phyloP scores from a whole-genome alignment of 2,329 filamentous ascomycete genomes.

The Fusarium kyushuense region DNA sequence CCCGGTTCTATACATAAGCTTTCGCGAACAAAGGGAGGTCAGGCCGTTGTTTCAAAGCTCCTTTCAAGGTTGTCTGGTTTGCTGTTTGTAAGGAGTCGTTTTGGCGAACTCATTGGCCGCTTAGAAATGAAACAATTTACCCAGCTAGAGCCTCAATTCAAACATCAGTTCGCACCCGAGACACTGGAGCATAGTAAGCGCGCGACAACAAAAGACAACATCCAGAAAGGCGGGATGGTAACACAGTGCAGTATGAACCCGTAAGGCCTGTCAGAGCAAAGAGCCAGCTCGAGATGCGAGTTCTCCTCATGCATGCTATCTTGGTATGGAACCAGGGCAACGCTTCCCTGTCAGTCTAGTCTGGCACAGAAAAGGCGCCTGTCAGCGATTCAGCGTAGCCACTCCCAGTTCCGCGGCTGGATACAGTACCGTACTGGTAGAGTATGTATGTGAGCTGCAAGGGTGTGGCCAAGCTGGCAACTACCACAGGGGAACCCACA shows the following conservation, averaged over 20 bases:
- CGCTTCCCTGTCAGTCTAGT: slow-evolving; percentile 18
- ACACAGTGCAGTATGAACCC: slow-evolving; percentile 36
- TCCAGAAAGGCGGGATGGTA: not conserved
- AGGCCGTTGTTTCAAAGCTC: slow-evolving; percentile 44
- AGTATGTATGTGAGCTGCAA: slow-evolving; percentile 8
- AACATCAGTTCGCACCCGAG: not conserved
- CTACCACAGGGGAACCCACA: slow-evolving; percentile 34
- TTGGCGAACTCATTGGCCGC: slow-evolving; percentile 16
- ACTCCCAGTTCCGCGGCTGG: slow-evolving; percentile 29
- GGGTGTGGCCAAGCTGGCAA: slow-evolving; percentile 28
- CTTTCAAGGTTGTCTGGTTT: slow-evolving; percentile 27
- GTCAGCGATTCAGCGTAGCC: slow-evolving; percentile 38
- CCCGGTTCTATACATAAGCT: slow-evolving; percentile 32
- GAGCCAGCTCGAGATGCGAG: slow-evolving; percentile 5
- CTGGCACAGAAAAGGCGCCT: slow-evolving; percentile 32
- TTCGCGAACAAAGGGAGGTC: slow-evolving; percentile 28
- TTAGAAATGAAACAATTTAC: slow-evolving; percentile 30
- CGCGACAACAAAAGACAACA: slow-evolving; percentile 23
- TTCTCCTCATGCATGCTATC: slow-evolving; percentile 4
- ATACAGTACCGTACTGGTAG: slow-evolving; percentile 22
- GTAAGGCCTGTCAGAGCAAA: not conserved
- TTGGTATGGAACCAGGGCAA: slow-evolving; percentile 6
- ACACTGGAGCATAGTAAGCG: slow-evolving; percentile 12
- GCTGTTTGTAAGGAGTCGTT: slow-evolving; percentile 5
- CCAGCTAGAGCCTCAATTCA: slow-evolving; percentile 18